A percentile compares a stretch with the other conserved stretches of the same genome.
These are phyloP conservation scores for Fusarium oligoseptatum DNA, from an alignment of 2,329 filamentous ascomycete genomes.

Conservation along the genomic window DNA sequence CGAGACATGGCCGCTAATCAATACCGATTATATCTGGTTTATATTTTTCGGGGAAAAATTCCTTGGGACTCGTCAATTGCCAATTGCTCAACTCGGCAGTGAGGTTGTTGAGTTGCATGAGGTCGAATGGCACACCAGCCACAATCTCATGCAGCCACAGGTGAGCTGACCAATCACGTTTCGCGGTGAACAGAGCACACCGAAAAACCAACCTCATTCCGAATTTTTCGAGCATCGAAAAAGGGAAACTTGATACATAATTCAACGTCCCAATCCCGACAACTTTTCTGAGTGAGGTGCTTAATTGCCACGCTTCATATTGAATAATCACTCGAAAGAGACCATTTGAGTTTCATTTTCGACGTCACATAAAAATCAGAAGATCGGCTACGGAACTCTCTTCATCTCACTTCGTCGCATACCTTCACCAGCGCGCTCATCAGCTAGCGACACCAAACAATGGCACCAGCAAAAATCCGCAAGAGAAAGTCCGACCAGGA, in stretches of 20 bases:
- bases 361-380: neutral
- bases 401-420: conserved; percentile 1
- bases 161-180: conserved; percentile 35
- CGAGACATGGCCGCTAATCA: conserved; percentile 8
- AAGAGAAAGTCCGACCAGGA: conserved; percentile 49
- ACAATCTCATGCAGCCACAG: conserved; percentile 17
- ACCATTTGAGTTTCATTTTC: neutral
- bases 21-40: neutral
- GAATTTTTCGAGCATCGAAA: conserved; percentile 34
- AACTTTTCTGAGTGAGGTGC: neutral
- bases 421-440: conserved; percentile 6
- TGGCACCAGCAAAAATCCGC: conserved; percentile 44
- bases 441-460: conserved; percentile 24
- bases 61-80: neutral
- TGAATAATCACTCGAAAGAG: neutral
- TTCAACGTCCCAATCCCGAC: conserved; percentile 11
- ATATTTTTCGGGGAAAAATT: neutral
- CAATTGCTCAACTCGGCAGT: conserved; percentile 1
- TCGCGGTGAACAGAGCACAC: conserved; percentile 19
- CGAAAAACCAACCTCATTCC: conserved; percentile 36
- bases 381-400: neutral
- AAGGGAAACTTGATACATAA: conserved; percentile 26
- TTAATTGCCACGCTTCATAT: neutral
- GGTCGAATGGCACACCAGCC: conserved; percentile 26
- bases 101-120: conserved; percentile 16